A percentile compares a stretch with the other conserved stretches of the same genome.
phyloP scores from a whole-genome alignment of 2,329 filamentous ascomycete species.

The Claviceps sp. region DNA sequence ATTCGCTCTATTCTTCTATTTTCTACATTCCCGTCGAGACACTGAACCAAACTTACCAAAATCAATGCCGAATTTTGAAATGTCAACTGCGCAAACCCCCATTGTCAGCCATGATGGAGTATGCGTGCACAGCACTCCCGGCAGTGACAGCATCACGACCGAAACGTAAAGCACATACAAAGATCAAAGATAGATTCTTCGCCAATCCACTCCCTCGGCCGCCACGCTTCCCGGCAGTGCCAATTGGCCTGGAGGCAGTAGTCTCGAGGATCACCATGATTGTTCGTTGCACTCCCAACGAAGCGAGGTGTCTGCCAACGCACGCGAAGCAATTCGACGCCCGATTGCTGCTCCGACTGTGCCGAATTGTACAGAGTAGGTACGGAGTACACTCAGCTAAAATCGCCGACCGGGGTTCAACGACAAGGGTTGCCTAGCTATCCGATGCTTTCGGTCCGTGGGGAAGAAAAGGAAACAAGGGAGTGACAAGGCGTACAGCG shows the following conservation, averaged over 20 bases:
- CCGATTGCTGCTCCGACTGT: not conserved
- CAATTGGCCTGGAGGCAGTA: constrained; percentile 5
- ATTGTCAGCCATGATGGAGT: constrained; percentile 6
- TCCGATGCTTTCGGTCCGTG: not conserved
- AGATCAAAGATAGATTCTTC: constrained; percentile 12
- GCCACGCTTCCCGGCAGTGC: constrained; percentile 2
- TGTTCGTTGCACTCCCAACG: not conserved
- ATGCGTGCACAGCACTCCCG: not conserved
- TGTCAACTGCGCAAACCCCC: constrained; percentile 42
- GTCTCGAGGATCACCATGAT: constrained; percentile 12
- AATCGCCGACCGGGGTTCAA: not conserved
- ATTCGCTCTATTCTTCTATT: not conserved
- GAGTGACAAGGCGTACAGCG: constrained; percentile 1
- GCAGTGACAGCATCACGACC: not conserved
- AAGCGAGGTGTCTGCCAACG: not conserved
- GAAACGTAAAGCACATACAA: constrained; percentile 6
- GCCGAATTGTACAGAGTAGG: not conserved
- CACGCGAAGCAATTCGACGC: not conserved
- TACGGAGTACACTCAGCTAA: not conserved
- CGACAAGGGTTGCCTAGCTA: not conserved
- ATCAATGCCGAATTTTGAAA: constrained; percentile 65
- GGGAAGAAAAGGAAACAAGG: not conserved
- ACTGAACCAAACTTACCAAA: constrained; percentile 34
- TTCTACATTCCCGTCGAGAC: too few relatives aligned
- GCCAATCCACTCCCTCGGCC: constrained; percentile 7